Percentiles rank a stretch among this genome's conserved stretches.
Conservation (phyloP, 2,329 filamentous ascomycete genomes). For the Rachicladosporium sp. region DNA sequence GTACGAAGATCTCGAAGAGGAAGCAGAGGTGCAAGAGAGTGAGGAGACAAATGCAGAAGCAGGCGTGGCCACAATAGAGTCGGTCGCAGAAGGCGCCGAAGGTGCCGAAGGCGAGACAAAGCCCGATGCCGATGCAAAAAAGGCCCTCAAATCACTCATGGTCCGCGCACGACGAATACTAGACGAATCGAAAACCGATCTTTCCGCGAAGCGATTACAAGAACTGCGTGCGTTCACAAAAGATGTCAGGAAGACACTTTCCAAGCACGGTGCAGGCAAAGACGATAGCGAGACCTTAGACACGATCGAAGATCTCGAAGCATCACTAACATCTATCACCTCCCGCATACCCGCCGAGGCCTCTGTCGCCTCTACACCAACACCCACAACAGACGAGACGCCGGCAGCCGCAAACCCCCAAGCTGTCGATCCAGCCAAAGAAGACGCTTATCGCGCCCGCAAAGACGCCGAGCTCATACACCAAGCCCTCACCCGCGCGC, state of each 20-base stretch:
- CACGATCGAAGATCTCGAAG: constrained; percentile 22
- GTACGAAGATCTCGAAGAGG: constrained; percentile 8
- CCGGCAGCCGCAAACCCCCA: constrained; percentile 15
- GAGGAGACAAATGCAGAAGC: constrained; percentile 9
- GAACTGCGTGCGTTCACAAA: constrained; percentile 59
- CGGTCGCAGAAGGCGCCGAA: constrained; percentile 3
- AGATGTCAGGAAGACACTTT: constrained; percentile 51
- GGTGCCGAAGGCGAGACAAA: neutral
- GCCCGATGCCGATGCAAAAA: constrained; percentile 18
- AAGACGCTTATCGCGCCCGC: constrained; percentile 33
- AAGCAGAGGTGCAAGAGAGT: constrained; percentile 7
- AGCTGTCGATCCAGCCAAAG: constrained; percentile 24
- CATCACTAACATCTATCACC: constrained; percentile 23
- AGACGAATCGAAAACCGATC: constrained; percentile 32
- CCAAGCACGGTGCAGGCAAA: constrained; percentile 31
- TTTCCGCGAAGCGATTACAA: constrained; percentile 62
- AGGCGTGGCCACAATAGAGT: constrained; percentile 5
- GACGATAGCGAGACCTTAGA: constrained; percentile 6
- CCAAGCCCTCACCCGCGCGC: constrained; percentile 47
- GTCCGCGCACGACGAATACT: constrained; percentile 49
- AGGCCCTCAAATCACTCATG: constrained; percentile 43
- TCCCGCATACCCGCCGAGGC: constrained; percentile 34
- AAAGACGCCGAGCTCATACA: constrained; percentile 48
- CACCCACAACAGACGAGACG: constrained; percentile 12
- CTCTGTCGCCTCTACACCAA: constrained; percentile 3